Evolutionary conservation across 257 asterid species (phyloP).

Genomic region (Hygrophila difformis): DNA sequence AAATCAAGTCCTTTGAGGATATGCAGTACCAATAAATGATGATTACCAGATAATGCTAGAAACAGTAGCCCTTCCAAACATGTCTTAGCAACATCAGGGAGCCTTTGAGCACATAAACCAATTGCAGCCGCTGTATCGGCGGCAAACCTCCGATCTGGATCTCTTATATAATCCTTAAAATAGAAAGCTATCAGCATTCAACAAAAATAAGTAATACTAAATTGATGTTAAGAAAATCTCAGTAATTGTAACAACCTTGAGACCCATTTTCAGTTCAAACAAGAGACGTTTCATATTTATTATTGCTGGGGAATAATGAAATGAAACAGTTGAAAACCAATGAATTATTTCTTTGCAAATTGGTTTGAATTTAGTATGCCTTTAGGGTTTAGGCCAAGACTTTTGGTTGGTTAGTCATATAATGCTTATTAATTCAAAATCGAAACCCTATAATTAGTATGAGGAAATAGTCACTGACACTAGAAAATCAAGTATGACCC

Average conservation of each 20-base stretch:
- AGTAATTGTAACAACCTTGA: conserved; percentile 3
- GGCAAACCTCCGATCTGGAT: conserved; percentile 88
- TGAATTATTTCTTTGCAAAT: conserved; percentile 4
- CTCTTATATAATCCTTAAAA: conserved; percentile 84
- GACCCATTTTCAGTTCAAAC: neutral
- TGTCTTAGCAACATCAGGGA: conserved; percentile 55
- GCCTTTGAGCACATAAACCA: conserved; percentile 74
- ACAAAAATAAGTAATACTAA: conserved; percentile 6
- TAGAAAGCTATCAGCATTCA: conserved; percentile 24
- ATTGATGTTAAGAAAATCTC: conserved; percentile 9
- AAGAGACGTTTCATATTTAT: neutral
- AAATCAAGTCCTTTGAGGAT: conserved; percentile 14
- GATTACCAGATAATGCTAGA: conserved; percentile 61
- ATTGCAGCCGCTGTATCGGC: conserved; percentile 93
- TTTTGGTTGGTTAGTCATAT: conserved; percentile 5
- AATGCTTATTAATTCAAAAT: neutral
- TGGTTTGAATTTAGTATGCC: neutral
- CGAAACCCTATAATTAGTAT: neutral
- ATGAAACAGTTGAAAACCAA: conserved; percentile 4
- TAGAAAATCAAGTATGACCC: no score
- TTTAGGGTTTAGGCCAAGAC: conserved; percentile 1
- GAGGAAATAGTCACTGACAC: neutral
- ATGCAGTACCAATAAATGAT: conserved; percentile 16
- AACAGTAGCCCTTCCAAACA: conserved; percentile 81
- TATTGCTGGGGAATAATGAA: neutral